Evolutionary conservation across 495 filamentous ascomycete genomes (phyloP), one percentile per base, ranked within the genome.

Genomic region (Umbilicaria muhlenbergii): DNA sequence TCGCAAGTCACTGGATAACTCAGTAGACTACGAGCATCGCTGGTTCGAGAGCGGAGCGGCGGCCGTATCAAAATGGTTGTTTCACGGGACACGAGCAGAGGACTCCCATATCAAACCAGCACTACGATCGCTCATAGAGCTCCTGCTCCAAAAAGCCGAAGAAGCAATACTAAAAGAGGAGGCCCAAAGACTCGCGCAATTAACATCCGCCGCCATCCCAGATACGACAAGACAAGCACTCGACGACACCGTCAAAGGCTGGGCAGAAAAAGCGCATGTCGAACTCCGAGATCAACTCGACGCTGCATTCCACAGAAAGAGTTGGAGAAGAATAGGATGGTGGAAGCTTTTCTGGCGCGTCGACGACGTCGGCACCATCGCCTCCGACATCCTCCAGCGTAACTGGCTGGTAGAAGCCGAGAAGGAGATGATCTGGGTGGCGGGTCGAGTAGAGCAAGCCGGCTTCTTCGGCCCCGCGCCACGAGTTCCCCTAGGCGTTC

Each of bases 281-380:
- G 89, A 98, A 53, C 73, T 96, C 5, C 80, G 83, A 39, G 68
- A 78, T 47, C 71, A 81, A 31, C 76, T 96, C 1, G 79, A 86
- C 43, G 57, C 66, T 31, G 86, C 82, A 4, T 89, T 94, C 51
- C 58, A 70, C 11, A 75, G 74, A 33, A 66, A 63, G 34, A 60
- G 70, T 19, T 96, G 89, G 89, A 67, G 69, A 2, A 78, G 75
- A 14, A 65, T 94, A 1, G 70, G 73, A 10, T 98, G 89, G 91
- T 96, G 84, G 83, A 93, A 92, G 56, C 74, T 98, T 11, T 79
- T 93, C 54, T 95, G 86, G 86, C 78, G 81, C 11, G 84, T 85
- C 37, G 91, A 96, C 58, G 89, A 96, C 51, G 86, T 98, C 34
- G 69, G 71, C 24, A 79, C 84, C 70, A 75, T 91, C 38, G 73